Evolutionary conservation across 177 flowering plant genomes (phyloP).

Genomic region (Vitis hybrid): DNA sequence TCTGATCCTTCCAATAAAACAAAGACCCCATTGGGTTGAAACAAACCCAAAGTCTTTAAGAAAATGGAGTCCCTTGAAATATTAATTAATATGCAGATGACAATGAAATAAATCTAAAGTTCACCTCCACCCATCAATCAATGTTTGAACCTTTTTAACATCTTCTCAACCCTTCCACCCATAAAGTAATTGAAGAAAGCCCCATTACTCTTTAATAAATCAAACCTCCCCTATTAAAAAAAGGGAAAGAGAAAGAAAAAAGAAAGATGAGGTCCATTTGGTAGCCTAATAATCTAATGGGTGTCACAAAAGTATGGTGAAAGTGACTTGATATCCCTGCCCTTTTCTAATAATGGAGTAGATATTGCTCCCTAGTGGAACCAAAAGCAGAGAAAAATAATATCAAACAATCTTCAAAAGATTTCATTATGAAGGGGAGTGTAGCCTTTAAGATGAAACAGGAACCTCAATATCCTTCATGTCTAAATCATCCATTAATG

Average conservation of each 20-base stretch:
- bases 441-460: no score
- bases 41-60: no score
- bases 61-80: neutral
- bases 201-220: neutral
- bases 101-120: neutral
- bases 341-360: neutral
- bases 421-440: neutral
- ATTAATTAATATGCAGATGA: neutral
- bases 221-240: conserved; percentile 6
- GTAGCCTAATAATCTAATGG: neutral
- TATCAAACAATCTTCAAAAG: neutral
- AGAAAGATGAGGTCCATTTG: conserved; percentile 8
- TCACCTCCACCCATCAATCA: neutral
- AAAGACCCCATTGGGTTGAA: no score
- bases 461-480: no score
- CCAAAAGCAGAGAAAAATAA: neutral
- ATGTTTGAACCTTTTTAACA: neutral
- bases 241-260: neutral
- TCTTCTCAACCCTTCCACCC: neutral
- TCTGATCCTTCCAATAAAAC: no score
- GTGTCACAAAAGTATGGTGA: conserved; percentile 14
- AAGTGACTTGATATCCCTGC: neutral
- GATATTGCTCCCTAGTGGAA: neutral
- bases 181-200: conserved; percentile 10
- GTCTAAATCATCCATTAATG: no score